Conservation (phyloP, 2,329 filamentous ascomycete species). For the Didymosphaeria variabile region DNA sequence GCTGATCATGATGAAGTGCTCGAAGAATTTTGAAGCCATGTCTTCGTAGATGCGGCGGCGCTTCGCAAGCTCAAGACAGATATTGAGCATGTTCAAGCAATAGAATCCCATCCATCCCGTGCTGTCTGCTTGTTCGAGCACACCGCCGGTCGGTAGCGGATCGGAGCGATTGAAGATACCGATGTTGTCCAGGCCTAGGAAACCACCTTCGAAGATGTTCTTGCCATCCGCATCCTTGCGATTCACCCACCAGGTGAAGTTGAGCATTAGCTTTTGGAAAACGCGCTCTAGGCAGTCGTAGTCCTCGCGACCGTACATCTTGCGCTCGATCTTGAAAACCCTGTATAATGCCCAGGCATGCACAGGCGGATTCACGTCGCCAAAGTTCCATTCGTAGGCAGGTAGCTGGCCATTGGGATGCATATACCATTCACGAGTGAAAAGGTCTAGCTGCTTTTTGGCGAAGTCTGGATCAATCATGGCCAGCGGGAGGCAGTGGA, state of each 20-base stretch:
- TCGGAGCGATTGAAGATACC: conserved; percentile 97
- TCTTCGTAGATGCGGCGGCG: conserved; percentile 96
- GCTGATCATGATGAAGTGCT: conserved; percentile 97
- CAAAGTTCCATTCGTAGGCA: conserved; percentile 97
- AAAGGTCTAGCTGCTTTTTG: conserved; percentile 96
- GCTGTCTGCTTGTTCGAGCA: conserved; percentile 94
- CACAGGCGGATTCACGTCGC: conserved; percentile 94
- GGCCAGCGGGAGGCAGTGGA: conserved; percentile 93
- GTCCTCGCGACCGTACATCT: conserved; percentile 94
- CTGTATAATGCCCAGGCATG: conserved; percentile 97
- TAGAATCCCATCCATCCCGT: conserved; percentile 99
- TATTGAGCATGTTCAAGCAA: conserved; percentile 95
- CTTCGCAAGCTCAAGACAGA: conserved; percentile 92
- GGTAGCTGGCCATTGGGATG: conserved; percentile 96
- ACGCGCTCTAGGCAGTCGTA: conserved; percentile 95
- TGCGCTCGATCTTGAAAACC: conserved; percentile 97
- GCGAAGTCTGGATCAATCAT: conserved; percentile 99
- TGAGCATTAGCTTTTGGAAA: conserved; percentile 93
- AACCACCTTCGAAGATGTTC: conserved; percentile 96
- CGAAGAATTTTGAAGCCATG: conserved; percentile 97
- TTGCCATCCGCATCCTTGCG: conserved; percentile 94
- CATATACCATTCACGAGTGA: conserved; percentile 98
- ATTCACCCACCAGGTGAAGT: conserved; percentile 99
- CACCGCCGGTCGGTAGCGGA: conserved; percentile 89
- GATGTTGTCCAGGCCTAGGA: conserved; percentile 95